Base-by-base conservation (phyloP, 805 yeast species). In the Hanseniaspora jakobsenii region DNA sequence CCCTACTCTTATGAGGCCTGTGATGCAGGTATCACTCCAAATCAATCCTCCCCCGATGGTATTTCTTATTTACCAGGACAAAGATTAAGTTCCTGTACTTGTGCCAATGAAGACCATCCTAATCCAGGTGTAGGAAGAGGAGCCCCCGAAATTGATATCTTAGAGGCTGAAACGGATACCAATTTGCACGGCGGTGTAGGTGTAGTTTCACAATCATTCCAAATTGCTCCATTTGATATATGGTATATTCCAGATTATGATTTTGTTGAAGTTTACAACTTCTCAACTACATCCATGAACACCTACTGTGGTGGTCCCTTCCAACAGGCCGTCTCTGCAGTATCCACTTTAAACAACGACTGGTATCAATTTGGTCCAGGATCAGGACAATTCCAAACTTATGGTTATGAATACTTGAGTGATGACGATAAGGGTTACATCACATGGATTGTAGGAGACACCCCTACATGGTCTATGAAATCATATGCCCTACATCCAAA, bases 11-110 rank as follows among this genome's bases (percentile, higher is more conserved):
- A 87, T 59, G 79, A 80, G 28, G 60, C 75, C 3, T 87, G 96
- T 63, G 95, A 87, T 65, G 86, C 87, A 2, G 97, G 97, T 52
- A 86, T 86, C 51, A 86, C 96, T 2, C 82, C 95, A 13, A 87
- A 87, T 61, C 96, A 87, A 65, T 80, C 93, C 6, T 75, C 93
- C 0, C 70, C 81, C 1, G 96, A 87, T 60, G 97, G 97, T 48
- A 75, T 86, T 32, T 80, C 87, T 2, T 84, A 75, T 56, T 66
- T 87, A 44, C 85, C 89, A 0, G 96, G 96, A 24, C 95, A 87
- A 63, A 72, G 72, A 52, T 67, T 87, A 50, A 75, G 69, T 58
- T 60, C 70, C 12, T 87, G 97, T 64, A 78, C 89, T 0, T 87
- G 96, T 65, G 64, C 69, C 21, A 85, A 79, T 23, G 84, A 76